Base-by-base conservation (phyloP, 2,329 filamentous ascomycete genomes). In the Macroventuria anomochaeta region DNA sequence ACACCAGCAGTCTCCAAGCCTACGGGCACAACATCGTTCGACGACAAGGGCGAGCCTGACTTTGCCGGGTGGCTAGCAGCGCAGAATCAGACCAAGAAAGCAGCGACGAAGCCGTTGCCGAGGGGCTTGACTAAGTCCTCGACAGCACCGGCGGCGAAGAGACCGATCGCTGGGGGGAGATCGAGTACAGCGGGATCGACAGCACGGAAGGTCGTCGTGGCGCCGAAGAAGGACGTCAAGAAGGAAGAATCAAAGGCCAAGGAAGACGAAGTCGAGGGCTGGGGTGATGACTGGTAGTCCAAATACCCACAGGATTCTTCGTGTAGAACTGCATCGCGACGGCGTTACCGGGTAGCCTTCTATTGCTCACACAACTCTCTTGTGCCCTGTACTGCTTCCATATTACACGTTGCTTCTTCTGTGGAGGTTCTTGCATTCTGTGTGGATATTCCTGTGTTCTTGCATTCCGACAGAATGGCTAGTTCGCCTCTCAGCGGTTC, bases 21-120 rank as follows among this genome's bases (percentile, higher is more conserved):
- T 10, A 46, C 72, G 6, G 66, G 79, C 48, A 69, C 25, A 77
- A 82, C 68, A 6, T 82, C 88, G 0, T 93, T 89, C 60, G 90
- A 93, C 54, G 92, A 96, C 63, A 87, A 89, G 21, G 87, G 88
- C 2, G 93, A 99, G 73, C 93, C 93, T 0, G 95, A 97, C 73
- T 97, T 99, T 75, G 93, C 92, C 5, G 93, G 92, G 5, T 97
- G 95, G 93, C 76, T 97, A 18, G 92, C 91, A 11, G 92, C 93
- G 11, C 91, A 97, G 71, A 86, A 89, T 5, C 83, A 88, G 58
- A 85, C 89, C 58, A 97, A 96, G 77, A 81, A 81, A 67, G 74
- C 53, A 46, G 71, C 50, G 1, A 83, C 82, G 64, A 95, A 90
- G 61, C 78, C 88, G 2, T 71, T 97, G 48, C 93, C 93, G 0